Conservation (phyloP, 805 yeast genomes). For the Candida corydali region DNA sequence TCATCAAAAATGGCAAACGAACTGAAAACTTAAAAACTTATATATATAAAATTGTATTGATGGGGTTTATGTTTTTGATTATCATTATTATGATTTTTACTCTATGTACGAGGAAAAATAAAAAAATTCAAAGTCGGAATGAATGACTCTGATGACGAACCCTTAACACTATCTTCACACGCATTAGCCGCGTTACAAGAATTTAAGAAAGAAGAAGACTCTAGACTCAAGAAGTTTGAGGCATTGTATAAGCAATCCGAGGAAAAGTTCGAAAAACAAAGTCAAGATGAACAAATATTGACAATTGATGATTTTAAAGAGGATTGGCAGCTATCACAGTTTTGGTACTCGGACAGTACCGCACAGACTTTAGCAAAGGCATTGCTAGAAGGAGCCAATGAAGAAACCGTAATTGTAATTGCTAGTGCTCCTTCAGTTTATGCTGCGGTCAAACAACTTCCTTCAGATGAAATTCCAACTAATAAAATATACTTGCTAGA, state of each 20-base stretch:
- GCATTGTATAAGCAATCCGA: conserved; percentile 56
- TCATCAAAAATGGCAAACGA: too few species aligned
- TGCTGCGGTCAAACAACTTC: conserved; percentile 63
- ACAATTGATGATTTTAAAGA: conserved; percentile 78
- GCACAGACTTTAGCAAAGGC: conserved; percentile 67
- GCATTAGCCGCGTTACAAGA: conserved; percentile 58
- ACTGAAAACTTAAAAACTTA: too few species aligned
- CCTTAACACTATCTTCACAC: conserved; percentile 43
- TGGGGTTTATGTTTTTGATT: too few species aligned
- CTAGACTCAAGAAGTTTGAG: conserved; percentile 53
- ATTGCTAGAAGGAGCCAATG: conserved; percentile 71
- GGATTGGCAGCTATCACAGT: conserved; percentile 93
- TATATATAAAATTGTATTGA: too few species aligned
- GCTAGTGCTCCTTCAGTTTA: conserved; percentile 91
- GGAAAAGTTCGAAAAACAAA: conserved; percentile 39
- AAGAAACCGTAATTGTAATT: conserved; percentile 64
- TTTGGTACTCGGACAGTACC: conserved; percentile 80
- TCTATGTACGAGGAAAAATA: too few species aligned
- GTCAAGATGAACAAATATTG: conserved; percentile 11
- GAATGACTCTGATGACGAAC: conserved; percentile 41
- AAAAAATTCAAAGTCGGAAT: neutral
- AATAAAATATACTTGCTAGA: conserved; percentile 72
- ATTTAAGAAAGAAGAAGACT: conserved; percentile 61
- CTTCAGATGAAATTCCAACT: conserved; percentile 53
- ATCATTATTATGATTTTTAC: too few species aligned